Percentiles rank a stretch among this genome's conserved stretches.
These are phyloP conservation scores for Aureobasidium sp. DNA, from an alignment of 2,329 filamentous ascomycete species.

Conservation along the genomic window DNA sequence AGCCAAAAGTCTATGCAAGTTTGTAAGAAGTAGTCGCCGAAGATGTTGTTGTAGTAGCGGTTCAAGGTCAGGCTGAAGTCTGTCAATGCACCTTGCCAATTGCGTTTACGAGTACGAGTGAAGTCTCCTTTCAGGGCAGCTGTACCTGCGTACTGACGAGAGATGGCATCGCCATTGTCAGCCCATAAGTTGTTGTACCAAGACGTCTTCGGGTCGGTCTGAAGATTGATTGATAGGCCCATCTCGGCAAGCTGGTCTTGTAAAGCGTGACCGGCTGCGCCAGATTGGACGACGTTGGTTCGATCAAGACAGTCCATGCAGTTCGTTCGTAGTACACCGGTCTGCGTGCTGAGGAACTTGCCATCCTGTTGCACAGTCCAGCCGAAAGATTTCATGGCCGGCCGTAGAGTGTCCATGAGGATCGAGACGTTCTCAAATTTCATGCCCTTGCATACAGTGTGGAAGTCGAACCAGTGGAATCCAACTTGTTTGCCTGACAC, in stretches of 20 bases:
- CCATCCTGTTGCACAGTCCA: conserved; percentile 56
- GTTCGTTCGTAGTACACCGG: conserved; percentile 81
- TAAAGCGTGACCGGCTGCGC: conserved; percentile 74
- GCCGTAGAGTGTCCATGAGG: conserved; percentile 63
- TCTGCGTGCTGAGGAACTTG: conserved; percentile 46
- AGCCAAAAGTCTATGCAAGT: conserved; percentile 90
- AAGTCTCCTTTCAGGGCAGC: conserved; percentile 96
- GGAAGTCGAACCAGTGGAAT: conserved; percentile 98
- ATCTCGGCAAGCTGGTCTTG: conserved; percentile 71
- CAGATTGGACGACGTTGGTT: conserved; percentile 93
- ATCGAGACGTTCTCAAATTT: conserved; percentile 90
- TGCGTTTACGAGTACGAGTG: conserved; percentile 80
- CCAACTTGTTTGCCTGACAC: conserved; percentile 48
- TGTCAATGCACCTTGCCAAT: conserved; percentile 84
- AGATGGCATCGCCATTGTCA: conserved; percentile 93
- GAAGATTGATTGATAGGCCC: conserved; percentile 66
- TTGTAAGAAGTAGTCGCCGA: conserved; percentile 96
- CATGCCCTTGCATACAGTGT: conserved; percentile 87
- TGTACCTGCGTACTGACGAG: conserved; percentile 91
- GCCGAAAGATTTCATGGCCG: conserved; percentile 61
- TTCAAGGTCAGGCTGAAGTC: conserved; percentile 86
- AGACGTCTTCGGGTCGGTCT: conserved; percentile 68
- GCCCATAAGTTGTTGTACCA: conserved; percentile 99
- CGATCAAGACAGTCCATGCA: conserved; percentile 98
- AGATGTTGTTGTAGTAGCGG: conserved; percentile 75